Percentiles rank a stretch among this genome's conserved stretches.
These are phyloP conservation scores for slime mould (Dictyostelium discoideum) DNA, from an alignment of 78 protist species.

Conservation along the genomic window dicty_2.7 NC_007088.5:2597501-2598000, in stretches of 20 bases:
- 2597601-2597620: background rate
- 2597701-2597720: background rate
- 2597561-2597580: background rate
- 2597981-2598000: background rate
- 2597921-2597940: no score
- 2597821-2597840: background rate
- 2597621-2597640: background rate
- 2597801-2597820: background rate
- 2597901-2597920: background rate
- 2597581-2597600: background rate
- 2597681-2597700: background rate
- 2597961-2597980: background rate
- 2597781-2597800: background rate
- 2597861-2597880: background rate
- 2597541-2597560: background rate
- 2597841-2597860: background rate
- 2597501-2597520: background rate
- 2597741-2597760: background rate
- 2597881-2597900: background rate
- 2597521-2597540: background rate
- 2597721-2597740: background rate
- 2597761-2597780: background rate
- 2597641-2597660: background rate
- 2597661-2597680: background rate
- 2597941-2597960: no score